Evolutionary conservation across 441 rosid species (phyloP), one percentile per base, ranked within the genome.

Genomic region (Erodium moschatum): DNA sequence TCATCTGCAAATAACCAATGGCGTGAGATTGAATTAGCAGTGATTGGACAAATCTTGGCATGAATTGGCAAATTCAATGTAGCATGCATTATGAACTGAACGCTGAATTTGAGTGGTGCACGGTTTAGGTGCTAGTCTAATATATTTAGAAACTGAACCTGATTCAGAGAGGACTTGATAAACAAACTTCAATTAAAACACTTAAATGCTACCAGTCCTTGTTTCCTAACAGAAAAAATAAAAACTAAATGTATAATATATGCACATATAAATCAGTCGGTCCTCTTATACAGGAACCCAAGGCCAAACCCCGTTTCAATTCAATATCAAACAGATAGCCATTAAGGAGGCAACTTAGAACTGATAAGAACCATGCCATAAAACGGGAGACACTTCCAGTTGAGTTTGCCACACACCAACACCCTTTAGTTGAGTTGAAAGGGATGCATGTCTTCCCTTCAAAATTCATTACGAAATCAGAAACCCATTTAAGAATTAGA

Each of bases 1-100:
- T 81, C 90, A 75, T 74, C 98, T 87, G 81, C 16, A 20, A 69
- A 78, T 54, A 18, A 24, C 46, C 42, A 19, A 11, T 12, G 20
- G 9, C 0, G n/a, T 11, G 24, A 7, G 21, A 24, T 64, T 20
- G 3, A 15, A 29, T 2, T 38, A 70, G 31, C 48, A 27, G 19
- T 20, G 10, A 9, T 11, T 9, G 60, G 3, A 18, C 21, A 18
- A 12, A 29, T 15, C 0, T 24, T 62, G 40, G 10, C 7, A 11
- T 10, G 40, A 27, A 27, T 16, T 16, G 24, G 61, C 61, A 54
- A 54, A 16, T 6, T 18, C 24, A 54, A 54, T n/a, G 21, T 54
- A 54, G 61, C 24, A 54, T 54, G 61, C 20, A 54, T 16, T 19
- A 54, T 54, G 61, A 54, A 54, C 61, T 54, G 61, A 54, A 35